Percentiles rank a stretch among this genome's conserved stretches.
These are phyloP conservation scores for Suillus fuscotomentosus DNA, from an alignment of 768 basidiomycete species.

Conservation along the genomic window DNA sequence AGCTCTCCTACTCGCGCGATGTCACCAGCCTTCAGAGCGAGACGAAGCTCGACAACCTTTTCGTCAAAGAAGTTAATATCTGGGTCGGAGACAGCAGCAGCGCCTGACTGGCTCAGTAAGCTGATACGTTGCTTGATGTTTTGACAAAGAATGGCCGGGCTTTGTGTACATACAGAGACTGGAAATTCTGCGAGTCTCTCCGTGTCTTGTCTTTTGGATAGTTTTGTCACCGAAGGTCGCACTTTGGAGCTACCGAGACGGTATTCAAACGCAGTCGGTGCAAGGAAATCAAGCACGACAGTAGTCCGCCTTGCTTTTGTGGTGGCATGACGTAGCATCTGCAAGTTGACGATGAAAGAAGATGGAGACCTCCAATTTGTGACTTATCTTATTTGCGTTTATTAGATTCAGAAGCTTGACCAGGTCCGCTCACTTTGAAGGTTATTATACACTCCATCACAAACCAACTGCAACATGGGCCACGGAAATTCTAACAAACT, in stretches of 20 bases:
- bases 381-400: conserved; percentile 4
- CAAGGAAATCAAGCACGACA: conserved; percentile 43
- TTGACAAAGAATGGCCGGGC: conserved; percentile 23
- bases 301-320: conserved; percentile 19
- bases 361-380: no score
- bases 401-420: conserved; percentile 4
- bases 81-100: conserved; percentile 22
- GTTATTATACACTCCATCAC: not conserved
- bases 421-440: not conserved
- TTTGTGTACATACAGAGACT: conserved; percentile 9
- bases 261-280: conserved; percentile 31
- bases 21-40: conserved; percentile 37
- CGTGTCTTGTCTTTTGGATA: conserved; percentile 5
- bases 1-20: conserved; percentile 24
- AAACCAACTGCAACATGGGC: conserved; percentile 48
- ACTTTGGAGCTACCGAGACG: conserved; percentile 17
- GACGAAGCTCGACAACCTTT: conserved; percentile 36
- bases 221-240: conserved; percentile 4
- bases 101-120: conserved; percentile 5
- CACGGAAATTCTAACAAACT: conserved; percentile 86
- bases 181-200: conserved; percentile 4
- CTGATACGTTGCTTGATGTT: conserved; percentile 17
- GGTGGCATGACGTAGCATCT: conserved; percentile 24
- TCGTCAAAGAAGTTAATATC: conserved; percentile 36
- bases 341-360: not conserved